Conservation (phyloP, 495 filamentous ascomycete genomes). For the Durotheca rogersii region DNA sequence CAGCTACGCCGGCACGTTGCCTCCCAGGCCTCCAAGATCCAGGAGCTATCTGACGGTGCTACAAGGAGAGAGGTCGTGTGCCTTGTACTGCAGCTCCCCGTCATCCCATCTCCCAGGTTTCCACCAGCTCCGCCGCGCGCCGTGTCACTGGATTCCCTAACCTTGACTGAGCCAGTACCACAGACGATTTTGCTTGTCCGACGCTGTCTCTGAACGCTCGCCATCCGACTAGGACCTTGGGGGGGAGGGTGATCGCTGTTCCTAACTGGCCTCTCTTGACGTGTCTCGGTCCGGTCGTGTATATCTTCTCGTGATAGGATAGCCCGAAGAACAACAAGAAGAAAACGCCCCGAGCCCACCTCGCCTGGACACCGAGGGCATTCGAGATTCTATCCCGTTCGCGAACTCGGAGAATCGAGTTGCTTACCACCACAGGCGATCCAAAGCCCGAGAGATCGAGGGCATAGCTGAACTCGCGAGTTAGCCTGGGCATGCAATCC, state of each 20-base stretch:
- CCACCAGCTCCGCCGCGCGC: conserved; percentile 48
- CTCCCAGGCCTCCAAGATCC: conserved; percentile 35
- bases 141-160: conserved; percentile 45
- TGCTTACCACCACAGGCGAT: conserved; percentile 17
- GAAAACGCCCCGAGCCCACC: conserved; percentile 4
- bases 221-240: conserved; percentile 26
- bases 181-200: conserved; percentile 50
- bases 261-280: conserved; percentile 16
- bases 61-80: conserved; percentile 39
- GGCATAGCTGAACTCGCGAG: conserved; percentile 14
- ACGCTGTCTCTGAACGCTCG: conserved; percentile 37
- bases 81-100: conserved; percentile 47
- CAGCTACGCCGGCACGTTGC: conserved; percentile 38
- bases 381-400: conserved; percentile 8
- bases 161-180: conserved; percentile 44
- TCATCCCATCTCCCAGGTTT: conserved; percentile 41
- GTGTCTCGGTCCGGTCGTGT: conserved; percentile 21
- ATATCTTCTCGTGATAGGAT: conserved; percentile 28
- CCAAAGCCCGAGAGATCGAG: conserved; percentile 7
- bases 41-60: conserved; percentile 34
- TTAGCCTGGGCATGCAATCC: conserved; percentile 18
- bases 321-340: conserved; percentile 5
- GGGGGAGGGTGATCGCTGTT: conserved; percentile 25
- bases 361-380: conserved; percentile 5
- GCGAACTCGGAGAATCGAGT: conserved; percentile 15